A percentile compares a stretch with the other conserved stretches of the same genome.
Conservation (phyloP, 192 early-diverging fungal genomes). For the Gryganskiella cystojenkinii region DNA sequence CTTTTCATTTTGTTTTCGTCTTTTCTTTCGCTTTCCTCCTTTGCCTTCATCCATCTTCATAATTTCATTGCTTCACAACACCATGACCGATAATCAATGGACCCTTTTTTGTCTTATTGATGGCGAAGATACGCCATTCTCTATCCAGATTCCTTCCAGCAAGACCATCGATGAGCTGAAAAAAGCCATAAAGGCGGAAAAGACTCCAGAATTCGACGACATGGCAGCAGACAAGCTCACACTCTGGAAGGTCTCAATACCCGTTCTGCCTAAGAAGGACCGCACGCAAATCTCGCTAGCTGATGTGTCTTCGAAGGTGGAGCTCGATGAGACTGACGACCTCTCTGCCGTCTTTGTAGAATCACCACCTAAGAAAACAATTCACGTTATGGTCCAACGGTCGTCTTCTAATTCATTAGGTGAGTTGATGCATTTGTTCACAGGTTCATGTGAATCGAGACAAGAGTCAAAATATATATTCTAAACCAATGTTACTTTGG, state of each 20-base stretch:
- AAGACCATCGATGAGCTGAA: too few species aligned
- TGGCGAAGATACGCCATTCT: conserved; percentile 14
- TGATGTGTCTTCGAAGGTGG: neutral
- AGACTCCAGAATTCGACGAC: too few species aligned
- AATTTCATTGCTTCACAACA: neutral
- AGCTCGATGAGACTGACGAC: neutral
- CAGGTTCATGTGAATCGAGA: neutral
- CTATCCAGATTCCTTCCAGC: too few species aligned
- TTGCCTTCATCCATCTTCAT: neutral
- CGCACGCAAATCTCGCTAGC: too few species aligned
- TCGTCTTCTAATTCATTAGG: too few species aligned
- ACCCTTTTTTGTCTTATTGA: conserved; percentile 31
- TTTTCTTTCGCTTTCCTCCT: neutral
- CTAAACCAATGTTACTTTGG: neutral
- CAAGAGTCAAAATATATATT: neutral
- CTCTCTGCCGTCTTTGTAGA: neutral
- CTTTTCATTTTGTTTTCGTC: neutral
- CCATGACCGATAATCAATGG: neutral
- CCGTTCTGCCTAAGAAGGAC: neutral
- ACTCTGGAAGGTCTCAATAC: conserved; percentile 28
- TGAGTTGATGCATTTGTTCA: too few species aligned
- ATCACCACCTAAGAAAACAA: neutral
- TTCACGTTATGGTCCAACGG: conserved; percentile 7
- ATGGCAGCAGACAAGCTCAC: conserved; percentile 21
- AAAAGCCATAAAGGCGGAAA: too few species aligned